Evolutionary conservation across 2,329 filamentous ascomycete genomes (phyloP), one percentile per base, ranked within the genome.

Genomic region (Talaromyces pinophilus): DNA sequence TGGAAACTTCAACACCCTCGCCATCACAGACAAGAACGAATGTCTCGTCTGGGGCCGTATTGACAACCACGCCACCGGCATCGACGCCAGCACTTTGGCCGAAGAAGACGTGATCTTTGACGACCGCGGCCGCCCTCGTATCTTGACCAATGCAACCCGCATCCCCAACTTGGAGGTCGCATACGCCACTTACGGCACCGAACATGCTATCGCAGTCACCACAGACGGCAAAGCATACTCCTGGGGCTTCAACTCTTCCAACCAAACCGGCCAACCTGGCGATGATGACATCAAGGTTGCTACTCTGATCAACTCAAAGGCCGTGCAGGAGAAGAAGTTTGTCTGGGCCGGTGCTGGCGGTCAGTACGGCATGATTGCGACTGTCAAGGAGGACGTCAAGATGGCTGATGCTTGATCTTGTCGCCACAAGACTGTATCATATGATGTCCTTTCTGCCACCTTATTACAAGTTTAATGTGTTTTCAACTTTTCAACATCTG

Each of bases 261-360:
- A 92, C 78, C 91, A 94, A 80, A 92, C 90, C 3, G 92, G 92
- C 11, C 88, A 89, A 72, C 91, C 91, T 50, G 88, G 85, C 1
- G 87, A 87, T n/a, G 91, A 95, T 60, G 92, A 97, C 71, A 85
- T 97, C 35, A 85, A 90, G 71, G 84, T 86, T 28, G 92, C 93
- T 0, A 95, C 90, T 0, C 73, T 89, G 59, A 91, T 97, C 65
- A 91, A 96, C 73, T 97, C 97, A 81, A 91, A 89, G 13, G 93
- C 92, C 50, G 86, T 95, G 33, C 85, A 88, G 35, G 91, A 87
- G 50, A 89, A 90, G 79, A 88, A 89, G 77, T 84, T 97, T 52
- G 84, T 88, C 40, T 92, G 85, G 79, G 91, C 91, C n/a, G 92
- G 91, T 52, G 90, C 90, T n/a, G 93, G 94, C 70, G 93, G 93